Conservation (phyloP, 1,139 yeast species). For the Suhomyces coccinellae region DNA sequence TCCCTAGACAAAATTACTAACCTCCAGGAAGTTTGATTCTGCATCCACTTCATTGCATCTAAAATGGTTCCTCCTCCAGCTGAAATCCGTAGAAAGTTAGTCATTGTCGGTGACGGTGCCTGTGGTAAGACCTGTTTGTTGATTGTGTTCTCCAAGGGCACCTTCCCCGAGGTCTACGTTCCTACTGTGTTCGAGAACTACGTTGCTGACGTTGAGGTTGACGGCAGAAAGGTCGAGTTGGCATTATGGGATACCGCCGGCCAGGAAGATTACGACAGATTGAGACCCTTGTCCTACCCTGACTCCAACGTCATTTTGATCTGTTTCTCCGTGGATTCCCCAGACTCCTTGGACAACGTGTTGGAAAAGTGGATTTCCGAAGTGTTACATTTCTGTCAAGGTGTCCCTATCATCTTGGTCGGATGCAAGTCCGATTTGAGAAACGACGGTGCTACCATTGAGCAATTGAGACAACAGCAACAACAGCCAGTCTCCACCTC, state of each 20-base stretch:
- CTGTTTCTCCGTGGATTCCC: slow-evolving; percentile 89
- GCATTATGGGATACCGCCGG: slow-evolving; percentile 99
- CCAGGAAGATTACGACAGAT: slow-evolving; percentile 94
- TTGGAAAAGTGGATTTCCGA: slow-evolving; percentile 96
- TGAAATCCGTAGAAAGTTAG: slow-evolving; percentile 76
- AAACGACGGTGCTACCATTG: slow-evolving; percentile 75
- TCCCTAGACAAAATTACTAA: slow-evolving; percentile 5
- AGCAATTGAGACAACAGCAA: slow-evolving; percentile 71
- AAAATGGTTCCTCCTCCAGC: slow-evolving; percentile 55
- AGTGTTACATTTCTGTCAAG: slow-evolving; percentile 91
- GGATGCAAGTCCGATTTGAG: slow-evolving; percentile 93
- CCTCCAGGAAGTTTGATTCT: slow-evolving; percentile 5
- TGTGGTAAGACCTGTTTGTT: slow-evolving; percentile 84
- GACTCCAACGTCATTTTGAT: slow-evolving; percentile 90
- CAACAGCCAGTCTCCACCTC: slow-evolving; percentile 72
- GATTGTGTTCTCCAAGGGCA: slow-evolving; percentile 89
- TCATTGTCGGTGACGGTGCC: slow-evolving; percentile 86
- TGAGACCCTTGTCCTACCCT: slow-evolving; percentile 91
- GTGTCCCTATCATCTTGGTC: slow-evolving; percentile 89
- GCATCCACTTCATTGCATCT: slow-evolving; percentile 12
- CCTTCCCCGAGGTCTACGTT: slow-evolving; percentile 93
- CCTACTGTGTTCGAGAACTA: slow-evolving; percentile 96
- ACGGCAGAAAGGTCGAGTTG: slow-evolving; percentile 90
- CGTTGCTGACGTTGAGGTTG: slow-evolving; percentile 91
- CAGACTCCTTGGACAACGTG: slow-evolving; percentile 90